Evolutionary conservation across 805 yeast species (phyloP).

Genomic region (Tetrapisispora iriomotensis): DNA sequence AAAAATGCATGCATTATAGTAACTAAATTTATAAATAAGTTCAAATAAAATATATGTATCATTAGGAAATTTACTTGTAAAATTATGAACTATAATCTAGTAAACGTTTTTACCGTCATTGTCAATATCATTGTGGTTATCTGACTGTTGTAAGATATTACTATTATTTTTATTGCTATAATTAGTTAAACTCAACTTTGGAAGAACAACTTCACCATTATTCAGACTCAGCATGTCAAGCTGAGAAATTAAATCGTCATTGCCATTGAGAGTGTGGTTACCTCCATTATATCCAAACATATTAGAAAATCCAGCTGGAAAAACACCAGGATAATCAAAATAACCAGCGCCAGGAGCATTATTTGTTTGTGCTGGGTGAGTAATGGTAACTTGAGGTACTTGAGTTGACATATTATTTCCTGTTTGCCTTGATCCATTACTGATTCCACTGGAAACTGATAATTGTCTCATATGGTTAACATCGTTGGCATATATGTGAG

Average conservation of each 20-base stretch:
- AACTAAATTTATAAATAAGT: too few relatives aligned
- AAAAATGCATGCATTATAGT: too few relatives aligned
- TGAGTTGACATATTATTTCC: slow-evolving; percentile 4
- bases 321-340: slow-evolving; percentile 27
- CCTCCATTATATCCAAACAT: slow-evolving; percentile 1
- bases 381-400: not conserved
- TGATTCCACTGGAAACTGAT: slow-evolving; percentile 25
- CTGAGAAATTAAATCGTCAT: slow-evolving; percentile 22
- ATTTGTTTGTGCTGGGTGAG: not conserved
- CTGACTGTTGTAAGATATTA: not conserved
- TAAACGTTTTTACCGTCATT: too few relatives aligned
- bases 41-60: too few relatives aligned
- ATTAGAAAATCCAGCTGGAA: slow-evolving; percentile 26
- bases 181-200: slow-evolving; percentile 24
- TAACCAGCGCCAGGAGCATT: slow-evolving; percentile 5
- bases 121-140: too few relatives aligned
- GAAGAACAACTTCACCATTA: slow-evolving; percentile 24
- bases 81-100: too few relatives aligned
- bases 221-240: slow-evolving; percentile 22
- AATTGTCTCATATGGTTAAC: slow-evolving; percentile 22
- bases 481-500: slow-evolving; percentile 19
- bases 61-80: too few relatives aligned
- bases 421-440: slow-evolving; percentile 24
- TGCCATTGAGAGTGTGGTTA: slow-evolving; percentile 8
- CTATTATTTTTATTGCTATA: slow-evolving; percentile 9